Evolutionary conservation across 352 stramenopile genomes (phyloP), one percentile per base, ranked within the genome.

Genomic region (Pythium phragmiticola): DNA sequence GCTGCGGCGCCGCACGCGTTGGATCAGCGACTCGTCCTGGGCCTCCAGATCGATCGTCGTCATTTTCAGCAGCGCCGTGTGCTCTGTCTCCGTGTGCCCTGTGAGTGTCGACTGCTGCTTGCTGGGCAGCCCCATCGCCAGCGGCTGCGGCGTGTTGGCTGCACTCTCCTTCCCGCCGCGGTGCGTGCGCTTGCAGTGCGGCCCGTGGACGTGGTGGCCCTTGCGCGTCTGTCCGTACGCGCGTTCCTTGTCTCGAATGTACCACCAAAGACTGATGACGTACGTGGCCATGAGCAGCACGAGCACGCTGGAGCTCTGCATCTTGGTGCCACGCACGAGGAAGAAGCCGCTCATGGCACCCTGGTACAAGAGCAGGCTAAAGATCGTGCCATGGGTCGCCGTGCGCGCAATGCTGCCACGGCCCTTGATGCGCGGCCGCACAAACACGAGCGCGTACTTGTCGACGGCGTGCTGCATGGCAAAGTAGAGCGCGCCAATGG

Each of bases 241-340:
- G 45, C 77, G 78, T 60, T 92, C 84, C 72, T 93, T 95, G 75
- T 95, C 86, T n/a, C 77, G 79, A 21, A 95, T 84, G 68, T 93
- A 95, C 58, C 78, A 82, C 81, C 81, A 93, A 14, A 95, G 64
- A 30, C 77, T 78, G 5, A 95, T 64, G 26, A 95, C 86, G 62
- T 91, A 93, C 50, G 86, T 92, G 49, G 76, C 76, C 82, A 95
- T 90, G 57, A 95, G 75, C 63, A 95, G 63, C 54, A 85, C 82
- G 0, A 92, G 62, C 52, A 95, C 78, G 13, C 73, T 78, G 17
- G 75, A 76, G 69, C 77, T 91, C 68, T 93, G 84, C 46, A 81
- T 70, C 56, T 80, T 89, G 19, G 86, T 92, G 63, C 84, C 86
- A 7, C 84, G 75, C 43, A 91, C 80, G 36, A 95, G 75, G 61